These are phyloP conservation scores for Cryptosporidium viatorum DNA, from an alignment of 169 alveolate genomes.

Conservation along the genomic window DNA sequence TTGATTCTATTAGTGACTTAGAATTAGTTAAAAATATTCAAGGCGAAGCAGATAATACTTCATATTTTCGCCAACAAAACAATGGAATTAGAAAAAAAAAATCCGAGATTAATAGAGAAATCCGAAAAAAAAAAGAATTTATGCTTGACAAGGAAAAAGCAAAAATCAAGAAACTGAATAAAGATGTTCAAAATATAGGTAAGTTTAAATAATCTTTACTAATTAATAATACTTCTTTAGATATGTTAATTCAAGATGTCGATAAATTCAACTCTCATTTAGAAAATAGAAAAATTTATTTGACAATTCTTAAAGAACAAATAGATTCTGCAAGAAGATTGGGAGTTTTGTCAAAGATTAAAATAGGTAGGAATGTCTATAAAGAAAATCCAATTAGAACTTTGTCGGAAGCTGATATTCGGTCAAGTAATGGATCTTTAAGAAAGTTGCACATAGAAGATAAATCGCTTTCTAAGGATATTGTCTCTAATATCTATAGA, in stretches of 20 bases:
- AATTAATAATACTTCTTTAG: constrained; percentile 6
- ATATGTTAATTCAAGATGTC: constrained; percentile 22
- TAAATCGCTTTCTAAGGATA: constrained; percentile 11
- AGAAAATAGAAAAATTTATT: constrained; percentile 21
- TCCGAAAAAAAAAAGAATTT: neutral
- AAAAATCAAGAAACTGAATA: constrained; percentile 12
- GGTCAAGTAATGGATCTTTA: constrained; percentile 45
- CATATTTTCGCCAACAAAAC: neutral
- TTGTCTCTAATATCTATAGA: constrained; percentile 47
- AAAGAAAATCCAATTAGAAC: neutral
- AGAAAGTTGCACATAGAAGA: constrained; percentile 20
- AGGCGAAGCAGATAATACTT: neutral
- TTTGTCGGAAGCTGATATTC: constrained; percentile 14
- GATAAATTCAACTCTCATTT: neutral
- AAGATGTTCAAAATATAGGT: constrained; percentile 59
- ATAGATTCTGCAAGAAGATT: constrained; percentile 32
- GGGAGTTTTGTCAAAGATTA: constrained; percentile 36
- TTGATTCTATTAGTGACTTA: neutral
- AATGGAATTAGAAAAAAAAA: constrained; percentile 27
- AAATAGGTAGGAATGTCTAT: constrained; percentile 49
- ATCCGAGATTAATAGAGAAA: constrained; percentile 12
- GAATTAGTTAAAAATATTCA: neutral
- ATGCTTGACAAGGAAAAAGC: constrained; percentile 1
- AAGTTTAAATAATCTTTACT: neutral
- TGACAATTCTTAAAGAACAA: constrained; percentile 20